Percentiles rank a stretch among this genome's conserved stretches.
These are phyloP conservation scores for Fusarium sp. DNA, from an alignment of 2,329 filamentous ascomycete species.

Conservation along the genomic window DNA sequence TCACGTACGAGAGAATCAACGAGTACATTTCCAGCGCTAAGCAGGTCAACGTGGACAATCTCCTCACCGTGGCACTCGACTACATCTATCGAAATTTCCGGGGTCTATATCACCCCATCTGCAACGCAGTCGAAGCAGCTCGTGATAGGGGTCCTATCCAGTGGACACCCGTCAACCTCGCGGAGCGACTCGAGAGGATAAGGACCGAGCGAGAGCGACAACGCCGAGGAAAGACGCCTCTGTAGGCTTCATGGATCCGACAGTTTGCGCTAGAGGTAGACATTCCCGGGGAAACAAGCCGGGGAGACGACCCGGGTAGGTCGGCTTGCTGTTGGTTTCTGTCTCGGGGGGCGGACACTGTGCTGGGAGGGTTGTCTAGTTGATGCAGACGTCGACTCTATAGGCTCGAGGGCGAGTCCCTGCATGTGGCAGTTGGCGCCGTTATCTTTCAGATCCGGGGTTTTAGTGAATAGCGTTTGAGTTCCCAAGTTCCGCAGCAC, in stretches of 20 bases:
- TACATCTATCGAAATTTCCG: slow-evolving; percentile 41
- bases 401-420: neutral
- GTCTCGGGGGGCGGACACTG: neutral
- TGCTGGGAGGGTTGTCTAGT: neutral
- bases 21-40: slow-evolving; percentile 33
- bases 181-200: slow-evolving; percentile 36
- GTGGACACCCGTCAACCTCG: slow-evolving; percentile 37
- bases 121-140: slow-evolving; percentile 36
- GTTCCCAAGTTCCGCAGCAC: neutral
- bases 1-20: slow-evolving; percentile 41
- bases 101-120: slow-evolving; percentile 33
- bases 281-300: neutral
- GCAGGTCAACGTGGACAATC: slow-evolving; percentile 35
- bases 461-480: slow-evolving; percentile 6
- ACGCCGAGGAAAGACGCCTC: slow-evolving; percentile 4
- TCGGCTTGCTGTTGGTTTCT: neutral
- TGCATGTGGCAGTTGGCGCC: neutral
- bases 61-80: slow-evolving; percentile 36
- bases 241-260: neutral
- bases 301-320: neutral
- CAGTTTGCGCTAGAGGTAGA: neutral
- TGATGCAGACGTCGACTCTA: neutral
- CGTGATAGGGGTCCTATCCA: slow-evolving; percentile 28
- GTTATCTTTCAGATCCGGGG: slow-evolving; percentile 7
- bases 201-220: slow-evolving; percentile 21